Percentiles rank a stretch among this genome's conserved stretches.
These are phyloP conservation scores for Calvatia gigantea DNA, from an alignment of 768 basidiomycete genomes.

Conservation along the genomic window DNA sequence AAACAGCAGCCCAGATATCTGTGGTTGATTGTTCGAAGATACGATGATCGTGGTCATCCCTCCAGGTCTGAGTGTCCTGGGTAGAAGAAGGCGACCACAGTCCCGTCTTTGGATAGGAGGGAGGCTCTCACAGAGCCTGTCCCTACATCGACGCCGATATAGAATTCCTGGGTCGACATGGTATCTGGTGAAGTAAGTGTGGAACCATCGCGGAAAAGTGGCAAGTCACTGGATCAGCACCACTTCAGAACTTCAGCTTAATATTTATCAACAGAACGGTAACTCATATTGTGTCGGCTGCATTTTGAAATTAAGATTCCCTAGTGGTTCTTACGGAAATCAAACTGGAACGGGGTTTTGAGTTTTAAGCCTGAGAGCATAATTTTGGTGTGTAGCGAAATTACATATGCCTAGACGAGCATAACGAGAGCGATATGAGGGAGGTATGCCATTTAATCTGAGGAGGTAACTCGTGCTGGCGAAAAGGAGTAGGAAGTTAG, in stretches of 20 bases:
- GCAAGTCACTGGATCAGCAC: conserved; percentile 7
- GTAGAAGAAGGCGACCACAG: conserved; percentile 75
- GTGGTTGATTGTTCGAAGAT: conserved; percentile 96
- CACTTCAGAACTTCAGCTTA: background rate
- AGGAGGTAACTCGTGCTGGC: conserved; percentile 47
- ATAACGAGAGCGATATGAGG: conserved; percentile 23
- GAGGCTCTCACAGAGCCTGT: conserved; percentile 92
- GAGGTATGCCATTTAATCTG: conserved; percentile 33
- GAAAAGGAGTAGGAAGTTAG: background rate
- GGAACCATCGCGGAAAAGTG: conserved; percentile 1
- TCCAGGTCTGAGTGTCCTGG: conserved; percentile 80
- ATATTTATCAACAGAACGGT: too few relatives aligned
- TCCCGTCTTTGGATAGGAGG: conserved; percentile 67
- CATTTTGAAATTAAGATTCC: too few relatives aligned
- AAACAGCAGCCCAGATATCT: conserved; percentile 81
- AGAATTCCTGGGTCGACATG: conserved; percentile 45
- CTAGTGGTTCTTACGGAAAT: too few relatives aligned
- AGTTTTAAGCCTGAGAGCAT: conserved; percentile 23
- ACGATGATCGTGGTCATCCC: conserved; percentile 78
- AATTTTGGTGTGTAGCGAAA: conserved; percentile 33
- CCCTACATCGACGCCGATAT: conserved; percentile 82
- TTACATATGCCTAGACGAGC: conserved; percentile 34
- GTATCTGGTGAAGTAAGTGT: conserved; percentile 8
- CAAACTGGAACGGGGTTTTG: background rate
- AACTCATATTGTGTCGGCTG: too few relatives aligned